Base-by-base conservation (phyloP, 1,284 basidiomycete genomes). In the Moesziomyces parantarcticus region DNA sequence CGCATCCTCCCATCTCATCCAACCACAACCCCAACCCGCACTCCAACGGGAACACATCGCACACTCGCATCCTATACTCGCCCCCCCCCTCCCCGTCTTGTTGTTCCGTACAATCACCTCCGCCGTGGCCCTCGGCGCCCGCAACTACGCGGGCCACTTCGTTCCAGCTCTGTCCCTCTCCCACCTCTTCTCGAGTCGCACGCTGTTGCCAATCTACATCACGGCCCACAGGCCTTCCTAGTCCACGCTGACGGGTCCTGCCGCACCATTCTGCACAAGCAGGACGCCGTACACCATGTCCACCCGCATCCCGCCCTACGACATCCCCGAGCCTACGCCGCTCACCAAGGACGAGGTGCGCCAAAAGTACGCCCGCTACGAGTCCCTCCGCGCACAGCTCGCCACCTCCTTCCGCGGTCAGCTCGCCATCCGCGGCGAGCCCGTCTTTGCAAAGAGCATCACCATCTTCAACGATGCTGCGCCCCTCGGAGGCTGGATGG, bases 401-500 rank as follows among this genome's bases (percentile, higher is more conserved):
- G 45, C 57, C 2, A 14, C 47, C 44, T 39, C 40, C 34, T 75
- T 75, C 34, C 55, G 58, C 18, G 72, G 72, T n/a, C 62, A 63
- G 50, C 56, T 75, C 25, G 67, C 63, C 42, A 53, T 71, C 23
- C 58, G 67, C 3, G 72, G 72, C 13, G 72, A 75, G 34, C 52
- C 57, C 9, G 22, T 58, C 23, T 78, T 78, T 40, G 56, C 51
- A 11, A 51, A 58, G 41, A 76, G 71, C 58, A 62, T 75, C 46
- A 53, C 60, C 55, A 63, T 78, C 56, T 78, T 78, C 44, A 78
- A 78, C 58, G 62, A 74, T 60, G 76, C 76, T 3, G 75, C 76
- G 29, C 73, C 71, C 3, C 55, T 67, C 26, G 70, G 68, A 5
- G 71, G 57, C 45, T 78, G 76, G 75, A 70, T 78, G 59, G 76